These are phyloP conservation scores for Colletotrichum paranaense DNA, from an alignment of 2,329 filamentous ascomycete species.

Conservation along the genomic window DNA sequence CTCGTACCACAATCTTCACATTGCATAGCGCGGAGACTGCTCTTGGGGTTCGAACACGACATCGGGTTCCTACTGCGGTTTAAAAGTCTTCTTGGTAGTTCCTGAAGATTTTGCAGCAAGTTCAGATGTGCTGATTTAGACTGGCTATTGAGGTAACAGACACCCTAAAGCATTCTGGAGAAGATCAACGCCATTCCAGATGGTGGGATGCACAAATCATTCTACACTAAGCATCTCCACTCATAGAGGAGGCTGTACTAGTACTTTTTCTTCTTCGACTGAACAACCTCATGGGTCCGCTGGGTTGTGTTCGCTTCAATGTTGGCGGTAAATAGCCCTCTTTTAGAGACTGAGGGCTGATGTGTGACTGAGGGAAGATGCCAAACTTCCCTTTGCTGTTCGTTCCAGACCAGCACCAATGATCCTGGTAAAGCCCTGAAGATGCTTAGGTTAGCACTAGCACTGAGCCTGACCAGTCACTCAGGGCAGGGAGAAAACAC, in stretches of 20 bases:
- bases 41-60: background rate
- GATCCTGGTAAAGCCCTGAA: constrained; percentile 46
- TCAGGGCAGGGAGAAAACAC: background rate
- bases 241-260: constrained; percentile 14
- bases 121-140: background rate
- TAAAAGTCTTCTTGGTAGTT: background rate
- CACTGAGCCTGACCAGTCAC: too few species aligned
- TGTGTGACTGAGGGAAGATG: constrained; percentile 52
- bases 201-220: background rate
- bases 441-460: background rate
- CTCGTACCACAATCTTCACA: background rate
- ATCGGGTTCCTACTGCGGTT: background rate
- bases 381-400: constrained; percentile 52
- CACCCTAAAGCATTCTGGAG: too few species aligned
- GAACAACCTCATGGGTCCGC: constrained; percentile 17
- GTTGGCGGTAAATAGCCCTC: background rate
- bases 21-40: background rate
- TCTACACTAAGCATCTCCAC: background rate
- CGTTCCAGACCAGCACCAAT: constrained; percentile 55
- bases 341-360: constrained; percentile 42
- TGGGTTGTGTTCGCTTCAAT: background rate
- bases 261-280: constrained; percentile 8
- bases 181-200: too few species aligned
- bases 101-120: background rate
- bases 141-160: too few species aligned